These are phyloP conservation scores for Leccinum truebloodii DNA, from an alignment of 768 basidiomycete genomes.

Conservation along the genomic window DNA sequence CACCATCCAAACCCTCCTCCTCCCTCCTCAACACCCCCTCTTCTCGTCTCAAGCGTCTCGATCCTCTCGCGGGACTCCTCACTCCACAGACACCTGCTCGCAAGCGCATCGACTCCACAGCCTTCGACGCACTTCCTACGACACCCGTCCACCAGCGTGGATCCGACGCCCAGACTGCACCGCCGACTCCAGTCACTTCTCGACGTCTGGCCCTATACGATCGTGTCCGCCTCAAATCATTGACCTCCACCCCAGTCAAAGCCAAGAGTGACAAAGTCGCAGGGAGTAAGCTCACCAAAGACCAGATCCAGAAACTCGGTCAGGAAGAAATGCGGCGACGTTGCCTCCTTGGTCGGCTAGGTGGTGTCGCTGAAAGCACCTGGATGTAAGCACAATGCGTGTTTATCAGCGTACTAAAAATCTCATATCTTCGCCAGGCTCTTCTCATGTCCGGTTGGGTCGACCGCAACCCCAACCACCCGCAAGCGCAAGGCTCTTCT, in stretches of 20 bases:
- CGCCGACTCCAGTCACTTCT: constrained; percentile 71
- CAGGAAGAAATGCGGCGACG: constrained; percentile 80
- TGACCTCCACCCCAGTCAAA: constrained; percentile 69
- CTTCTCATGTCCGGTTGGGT: constrained; percentile 64
- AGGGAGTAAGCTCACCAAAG: constrained; percentile 55
- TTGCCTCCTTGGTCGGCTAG: constrained; percentile 74
- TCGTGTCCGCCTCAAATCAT: constrained; percentile 71
- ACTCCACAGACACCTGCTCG: constrained; percentile 41
- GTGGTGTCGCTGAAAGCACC: constrained; percentile 81
- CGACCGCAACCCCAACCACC: constrained; percentile 51
- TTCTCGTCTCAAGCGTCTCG: constrained; percentile 38
- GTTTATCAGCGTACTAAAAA: background rate
- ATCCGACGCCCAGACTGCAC: constrained; percentile 51
- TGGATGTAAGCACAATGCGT: constrained; percentile 64
- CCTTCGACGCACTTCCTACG: constrained; percentile 46
- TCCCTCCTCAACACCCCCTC: constrained; percentile 70
- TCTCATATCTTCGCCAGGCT: constrained; percentile 41
- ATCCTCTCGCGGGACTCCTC: constrained; percentile 39
- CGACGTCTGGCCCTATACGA: constrained; percentile 81
- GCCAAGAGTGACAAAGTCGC: constrained; percentile 39
- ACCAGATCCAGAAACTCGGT: constrained; percentile 67
- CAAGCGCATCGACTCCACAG: constrained; percentile 46
- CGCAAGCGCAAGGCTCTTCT: constrained; percentile 76
- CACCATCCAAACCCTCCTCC: constrained; percentile 48
- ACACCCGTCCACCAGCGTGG: constrained; percentile 71